These are phyloP conservation scores for Vitis riparia DNA, from an alignment of 164 flowering plant genomes.

Conservation along the genomic window DNA sequence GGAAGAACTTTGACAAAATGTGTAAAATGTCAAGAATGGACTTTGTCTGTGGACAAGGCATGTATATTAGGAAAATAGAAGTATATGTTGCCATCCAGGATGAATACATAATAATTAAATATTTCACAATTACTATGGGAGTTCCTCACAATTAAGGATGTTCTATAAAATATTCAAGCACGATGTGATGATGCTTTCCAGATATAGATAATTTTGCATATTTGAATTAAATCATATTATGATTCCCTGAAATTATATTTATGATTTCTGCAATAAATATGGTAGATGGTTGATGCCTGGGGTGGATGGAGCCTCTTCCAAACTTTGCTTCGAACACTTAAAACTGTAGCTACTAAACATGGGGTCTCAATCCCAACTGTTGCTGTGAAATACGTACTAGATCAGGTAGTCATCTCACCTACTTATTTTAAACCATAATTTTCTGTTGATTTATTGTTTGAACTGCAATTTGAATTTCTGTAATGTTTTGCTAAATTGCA, in stretches of 20 bases:
- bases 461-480: not conserved
- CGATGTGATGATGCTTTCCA: no score
- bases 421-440: not conserved
- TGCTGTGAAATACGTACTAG: slow-evolving; percentile 82
- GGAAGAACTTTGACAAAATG: not conserved
- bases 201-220: no score
- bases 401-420: slow-evolving; percentile 55
- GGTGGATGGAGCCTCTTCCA: slow-evolving; percentile 98
- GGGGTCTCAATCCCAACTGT: slow-evolving; percentile 86
- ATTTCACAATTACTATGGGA: no score
- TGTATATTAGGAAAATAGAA: no score
- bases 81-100: no score
- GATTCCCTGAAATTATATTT: no score
- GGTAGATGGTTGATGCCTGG: slow-evolving; percentile 99
- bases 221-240: no score
- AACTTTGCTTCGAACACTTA: slow-evolving; percentile 72
- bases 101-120: no score
- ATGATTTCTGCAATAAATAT: not conserved
- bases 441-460: not conserved
- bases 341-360: slow-evolving; percentile 69
- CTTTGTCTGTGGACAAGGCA: not conserved
- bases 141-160: no score
- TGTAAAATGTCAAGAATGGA: not conserved
- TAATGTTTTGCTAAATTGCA: slow-evolving; percentile 29
- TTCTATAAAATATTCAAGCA: no score